Evolutionary conservation across 345 rosid species (phyloP).

Genomic region (Isatis tinctoria): DNA sequence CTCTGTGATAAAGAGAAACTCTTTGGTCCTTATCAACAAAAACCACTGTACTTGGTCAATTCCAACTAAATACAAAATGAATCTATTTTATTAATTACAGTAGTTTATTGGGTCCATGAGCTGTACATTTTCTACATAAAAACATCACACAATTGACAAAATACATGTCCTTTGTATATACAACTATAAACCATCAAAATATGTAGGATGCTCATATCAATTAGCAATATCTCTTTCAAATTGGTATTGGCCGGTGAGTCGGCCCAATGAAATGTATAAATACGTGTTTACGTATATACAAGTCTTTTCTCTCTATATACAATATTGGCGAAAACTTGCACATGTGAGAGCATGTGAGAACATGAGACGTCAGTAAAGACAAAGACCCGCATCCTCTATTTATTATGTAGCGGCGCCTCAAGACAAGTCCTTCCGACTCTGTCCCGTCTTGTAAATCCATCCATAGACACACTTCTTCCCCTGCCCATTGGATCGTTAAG

Average conservation of each 20-base stretch:
- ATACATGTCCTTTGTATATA: neutral
- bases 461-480: conserved; percentile 3
- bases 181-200: neutral
- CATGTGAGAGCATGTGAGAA: conserved; percentile 25
- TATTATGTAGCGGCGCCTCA: neutral
- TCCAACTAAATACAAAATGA: neutral
- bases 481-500: neutral
- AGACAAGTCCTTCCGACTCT: conserved; percentile 13
- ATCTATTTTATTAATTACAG: neutral
- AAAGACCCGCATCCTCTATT: conserved; percentile 1
- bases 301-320: neutral
- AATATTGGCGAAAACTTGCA: neutral
- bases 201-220: neutral
- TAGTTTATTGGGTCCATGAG: neutral
- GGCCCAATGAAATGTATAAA: neutral
- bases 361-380: conserved; percentile 6
- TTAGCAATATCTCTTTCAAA: conserved; percentile 7
- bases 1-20: too few relatives aligned
- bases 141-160: conserved; percentile 11
- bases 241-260: conserved; percentile 32
- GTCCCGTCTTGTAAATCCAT: conserved; percentile 20
- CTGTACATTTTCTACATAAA: conserved; percentile 3
- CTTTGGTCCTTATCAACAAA: neutral
- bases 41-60: conserved; percentile 24
- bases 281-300: neutral